phyloP scores from a whole-genome alignment of 2,329 filamentous ascomycete species.

The Colletotrichum brevisporum region DNA sequence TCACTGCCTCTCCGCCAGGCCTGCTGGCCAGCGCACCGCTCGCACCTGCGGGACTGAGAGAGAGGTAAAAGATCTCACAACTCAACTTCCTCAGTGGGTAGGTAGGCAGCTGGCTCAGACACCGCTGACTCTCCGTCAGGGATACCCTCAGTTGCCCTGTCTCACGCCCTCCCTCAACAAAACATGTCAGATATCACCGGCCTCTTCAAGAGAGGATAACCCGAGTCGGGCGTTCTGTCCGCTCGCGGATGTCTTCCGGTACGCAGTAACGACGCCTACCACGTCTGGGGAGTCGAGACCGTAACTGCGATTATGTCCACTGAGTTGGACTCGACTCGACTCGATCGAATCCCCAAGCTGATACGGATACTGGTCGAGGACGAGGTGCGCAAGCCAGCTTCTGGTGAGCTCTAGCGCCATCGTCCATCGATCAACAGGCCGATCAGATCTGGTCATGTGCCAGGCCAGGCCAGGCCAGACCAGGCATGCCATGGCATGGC shows the following conservation, averaged over 20 bases:
- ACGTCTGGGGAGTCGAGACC: neutral
- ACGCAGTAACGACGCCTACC: neutral
- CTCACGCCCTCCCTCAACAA: slow-evolving; percentile 29
- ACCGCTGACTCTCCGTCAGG: slow-evolving; percentile 15
- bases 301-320: neutral
- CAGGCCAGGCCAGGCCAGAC: neutral
- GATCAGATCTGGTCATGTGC: slow-evolving; percentile 29
- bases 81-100: slow-evolving; percentile 28
- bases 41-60: neutral
- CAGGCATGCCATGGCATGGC: neutral
- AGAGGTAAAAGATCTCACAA: slow-evolving; percentile 28
- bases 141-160: slow-evolving; percentile 26
- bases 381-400: neutral
- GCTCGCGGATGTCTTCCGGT: neutral
- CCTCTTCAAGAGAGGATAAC: slow-evolving; percentile 8
- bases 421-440: neutral
- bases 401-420: neutral
- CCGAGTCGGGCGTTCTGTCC: slow-evolving; percentile 3
- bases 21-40: slow-evolving; percentile 5
- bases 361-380: too few species aligned
- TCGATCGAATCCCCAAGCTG: neutral
- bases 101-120: slow-evolving; percentile 13
- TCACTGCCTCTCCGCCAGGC: slow-evolving; percentile 9
- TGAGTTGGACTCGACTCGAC: too few species aligned
- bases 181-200: slow-evolving; percentile 32